A percentile compares a stretch with the other conserved stretches of the same genome.
Evolutionary conservation across 139 green algal species (phyloP).

Genomic region (Coelastrella sp.): DNA sequence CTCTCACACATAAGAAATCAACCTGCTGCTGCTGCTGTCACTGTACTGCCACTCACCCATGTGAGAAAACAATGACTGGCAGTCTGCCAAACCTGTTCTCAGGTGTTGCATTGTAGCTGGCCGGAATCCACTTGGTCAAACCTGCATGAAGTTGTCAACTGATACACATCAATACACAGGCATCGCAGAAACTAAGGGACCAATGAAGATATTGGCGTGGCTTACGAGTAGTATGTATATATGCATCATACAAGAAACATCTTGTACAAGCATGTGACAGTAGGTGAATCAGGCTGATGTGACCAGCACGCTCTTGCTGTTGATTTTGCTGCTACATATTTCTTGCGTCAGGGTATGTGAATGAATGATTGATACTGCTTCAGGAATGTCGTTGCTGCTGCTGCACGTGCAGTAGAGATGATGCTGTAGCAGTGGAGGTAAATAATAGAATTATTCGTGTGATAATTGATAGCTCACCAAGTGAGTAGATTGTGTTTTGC

Average conservation of each 20-base stretch:
- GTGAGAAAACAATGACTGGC: slow-evolving; percentile 42
- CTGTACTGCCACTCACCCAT: slow-evolving; percentile 36
- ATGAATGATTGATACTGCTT: too few relatives aligned
- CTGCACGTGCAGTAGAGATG: neutral
- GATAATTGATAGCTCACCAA: too few relatives aligned
- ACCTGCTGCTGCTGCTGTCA: neutral
- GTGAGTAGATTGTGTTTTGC: slow-evolving; percentile 8
- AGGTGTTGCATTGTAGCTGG: slow-evolving; percentile 22
- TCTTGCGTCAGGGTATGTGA: too few relatives aligned
- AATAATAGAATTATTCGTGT: neutral
- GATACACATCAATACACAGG: neutral
- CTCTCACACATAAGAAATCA: neutral
- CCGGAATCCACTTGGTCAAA: neutral
- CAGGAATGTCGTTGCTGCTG: too few relatives aligned
- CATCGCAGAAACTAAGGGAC: neutral
- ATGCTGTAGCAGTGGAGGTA: neutral
- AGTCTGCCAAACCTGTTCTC: slow-evolving; percentile 27
- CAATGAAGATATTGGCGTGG: too few relatives aligned
- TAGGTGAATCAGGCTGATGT: too few relatives aligned
- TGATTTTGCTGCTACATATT: too few relatives aligned
- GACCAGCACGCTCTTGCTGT: too few relatives aligned
- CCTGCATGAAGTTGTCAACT: neutral
- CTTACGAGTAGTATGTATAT: too few relatives aligned
- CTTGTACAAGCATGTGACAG: too few relatives aligned
- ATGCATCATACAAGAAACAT: too few relatives aligned